phyloP scores from a whole-genome alignment of 306 rosid species.

The Luffa acutangula region DNA sequence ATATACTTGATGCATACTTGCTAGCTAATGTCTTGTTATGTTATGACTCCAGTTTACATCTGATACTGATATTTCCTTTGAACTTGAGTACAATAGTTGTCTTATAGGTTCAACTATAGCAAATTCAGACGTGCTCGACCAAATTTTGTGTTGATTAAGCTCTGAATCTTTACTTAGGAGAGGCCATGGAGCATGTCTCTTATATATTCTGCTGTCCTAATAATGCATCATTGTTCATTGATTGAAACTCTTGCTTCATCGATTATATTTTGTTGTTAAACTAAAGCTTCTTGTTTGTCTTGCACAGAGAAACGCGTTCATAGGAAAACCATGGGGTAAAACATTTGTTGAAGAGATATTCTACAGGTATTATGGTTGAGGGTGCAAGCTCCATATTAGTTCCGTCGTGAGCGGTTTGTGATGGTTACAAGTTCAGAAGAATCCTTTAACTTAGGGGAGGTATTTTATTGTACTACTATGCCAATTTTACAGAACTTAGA shows the following conservation, averaged over 20 bases:
- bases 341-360: background rate
- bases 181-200: background rate
- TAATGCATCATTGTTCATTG: background rate
- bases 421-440: background rate
- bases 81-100: background rate
- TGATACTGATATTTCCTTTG: background rate
- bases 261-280: background rate
- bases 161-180: background rate
- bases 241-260: background rate
- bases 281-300: background rate
- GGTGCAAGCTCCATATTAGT: background rate
- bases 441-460: background rate
- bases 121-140: background rate
- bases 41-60: background rate
- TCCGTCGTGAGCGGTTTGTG: background rate
- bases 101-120: background rate
- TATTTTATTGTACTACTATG: background rate
- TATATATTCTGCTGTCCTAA: background rate
- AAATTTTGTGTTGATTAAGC: background rate
- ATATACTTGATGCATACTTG: background rate
- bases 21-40: background rate
- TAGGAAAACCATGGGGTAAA: background rate
- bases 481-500: background rate
- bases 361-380: background rate
- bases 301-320: background rate